phyloP scores from a whole-genome alignment of 441 rosid genomes.

The Mallotus japonicus region DNA sequence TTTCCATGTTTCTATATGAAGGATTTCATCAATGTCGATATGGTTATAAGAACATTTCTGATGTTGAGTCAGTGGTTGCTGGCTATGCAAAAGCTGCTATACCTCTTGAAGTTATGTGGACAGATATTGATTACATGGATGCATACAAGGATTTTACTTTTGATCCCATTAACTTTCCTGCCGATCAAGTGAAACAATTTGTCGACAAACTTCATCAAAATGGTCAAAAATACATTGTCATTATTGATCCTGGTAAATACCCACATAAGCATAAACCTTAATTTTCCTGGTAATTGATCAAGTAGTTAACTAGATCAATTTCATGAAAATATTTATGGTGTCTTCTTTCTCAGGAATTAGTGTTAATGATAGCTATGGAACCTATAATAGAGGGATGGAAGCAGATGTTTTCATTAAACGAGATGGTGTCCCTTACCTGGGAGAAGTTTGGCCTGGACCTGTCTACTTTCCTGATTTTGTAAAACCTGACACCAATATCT shows the following conservation, averaged over 20 bases:
- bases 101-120: constrained; percentile 88
- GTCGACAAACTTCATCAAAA: constrained; percentile 49
- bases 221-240: constrained; percentile 62
- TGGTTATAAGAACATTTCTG: constrained; percentile 62
- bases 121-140: constrained; percentile 84
- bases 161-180: constrained; percentile 62
- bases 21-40: constrained; percentile 81
- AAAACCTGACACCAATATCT: constrained; percentile 43
- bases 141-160: constrained; percentile 68
- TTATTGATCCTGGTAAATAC: constrained; percentile 68
- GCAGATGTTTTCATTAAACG: constrained; percentile 58
- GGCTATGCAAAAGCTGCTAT: constrained; percentile 70
- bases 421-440: constrained; percentile 54
- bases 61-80: constrained; percentile 59
- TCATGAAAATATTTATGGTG: not conserved
- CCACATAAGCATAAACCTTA: too few species aligned
- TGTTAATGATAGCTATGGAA: constrained; percentile 43
- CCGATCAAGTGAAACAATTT: constrained; percentile 43
- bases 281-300: not conserved
- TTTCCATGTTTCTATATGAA: constrained; percentile 14
- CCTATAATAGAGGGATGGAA: constrained; percentile 62
- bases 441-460: constrained; percentile 70
- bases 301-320: not conserved
- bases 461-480: constrained; percentile 71
- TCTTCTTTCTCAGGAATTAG: constrained; percentile 44